Evolutionary conservation across 106 monocot genomes (phyloP), one percentile per base, ranked within the genome.

Genomic region (Allium cepa): DNA sequence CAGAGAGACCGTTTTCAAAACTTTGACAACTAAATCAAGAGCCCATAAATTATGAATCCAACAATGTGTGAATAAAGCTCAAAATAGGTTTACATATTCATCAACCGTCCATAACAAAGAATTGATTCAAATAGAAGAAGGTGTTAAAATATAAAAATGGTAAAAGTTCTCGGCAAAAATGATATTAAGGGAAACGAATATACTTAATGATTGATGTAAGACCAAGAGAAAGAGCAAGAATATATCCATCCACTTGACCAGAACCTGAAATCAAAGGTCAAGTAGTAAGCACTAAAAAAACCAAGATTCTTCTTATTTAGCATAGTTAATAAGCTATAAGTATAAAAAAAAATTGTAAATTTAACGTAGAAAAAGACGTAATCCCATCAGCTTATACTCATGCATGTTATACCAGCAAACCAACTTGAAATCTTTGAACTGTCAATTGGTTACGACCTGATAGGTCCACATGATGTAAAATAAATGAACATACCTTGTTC

Each of bases 181-280:
- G 28, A 14, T 52, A 64, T 78, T 13, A 26, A 68, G 26, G 36
- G 18, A 36, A 64, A 36, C 46, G 75, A 46, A 64, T 36, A 11
- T 82, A 90, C 89, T 85, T 90, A 46, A 90, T 56, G 70, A 76
- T 67, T 27, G 89, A 85, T 45, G 82, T 73, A 65, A 90, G 79
- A 46, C 89, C 89, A 82, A 90, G 48, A 10, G 75, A 72, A 67
- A 80, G 17, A 59, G 89, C 85, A 64, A 90, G 77, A 72, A 83
- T 53, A 78, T 82, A 90, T 72, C 85, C 89, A 71, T 85, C 80
- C 57, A 58, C 53, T 15, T 57, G 47, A 55, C 57, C 68, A 75
- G 85, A 85, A 72, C 89, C 89, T 90, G 80, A 53, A 53, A 69
- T 14, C 18, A 63, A 58, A 16, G 56, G 16, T 56, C 15, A 73